Evolutionary conservation across 805 yeast species (phyloP).

Genomic region (Blastobotrys muscicola): DNA sequence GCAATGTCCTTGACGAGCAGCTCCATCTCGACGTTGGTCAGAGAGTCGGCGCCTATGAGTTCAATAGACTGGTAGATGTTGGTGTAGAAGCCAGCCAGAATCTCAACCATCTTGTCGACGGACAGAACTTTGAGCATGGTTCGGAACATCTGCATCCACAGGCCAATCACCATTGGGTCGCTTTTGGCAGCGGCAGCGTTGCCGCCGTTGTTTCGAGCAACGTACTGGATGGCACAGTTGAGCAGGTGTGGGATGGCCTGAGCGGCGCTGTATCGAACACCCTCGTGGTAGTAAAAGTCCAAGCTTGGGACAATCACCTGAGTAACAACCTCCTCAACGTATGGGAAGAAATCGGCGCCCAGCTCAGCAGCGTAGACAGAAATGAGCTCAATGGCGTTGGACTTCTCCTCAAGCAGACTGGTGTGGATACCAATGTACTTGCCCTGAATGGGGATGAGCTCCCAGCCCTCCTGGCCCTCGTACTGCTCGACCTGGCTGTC

Average conservation of each 20-base stretch:
- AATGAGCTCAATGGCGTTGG: slow-evolving; percentile 80
- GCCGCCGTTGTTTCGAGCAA: slow-evolving; percentile 45
- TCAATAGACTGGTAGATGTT: slow-evolving; percentile 59
- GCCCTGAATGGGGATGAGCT: slow-evolving; percentile 82
- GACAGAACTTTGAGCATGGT: slow-evolving; percentile 60
- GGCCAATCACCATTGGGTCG: slow-evolving; percentile 44
- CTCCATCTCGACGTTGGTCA: slow-evolving; percentile 42
- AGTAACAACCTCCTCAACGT: slow-evolving; percentile 64
- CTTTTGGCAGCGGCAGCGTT: slow-evolving; percentile 26
- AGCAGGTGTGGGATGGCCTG: slow-evolving; percentile 71
- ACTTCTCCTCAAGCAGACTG: slow-evolving; percentile 88
- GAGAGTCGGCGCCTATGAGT: slow-evolving; percentile 50
- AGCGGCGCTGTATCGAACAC: slow-evolving; percentile 88
- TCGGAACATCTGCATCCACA: slow-evolving; percentile 64
- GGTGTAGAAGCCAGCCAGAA: slow-evolving; percentile 67
- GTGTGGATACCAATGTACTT: slow-evolving; percentile 93
- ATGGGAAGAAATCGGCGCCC: slow-evolving; percentile 73
- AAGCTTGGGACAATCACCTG: slow-evolving; percentile 83
- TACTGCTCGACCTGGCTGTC: slow-evolving; percentile 79
- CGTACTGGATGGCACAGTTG: slow-evolving; percentile 45
- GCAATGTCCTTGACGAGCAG: slow-evolving; percentile 51
- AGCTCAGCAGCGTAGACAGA: slow-evolving; percentile 77
- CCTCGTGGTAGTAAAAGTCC: slow-evolving; percentile 87
- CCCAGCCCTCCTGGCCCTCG: slow-evolving; percentile 87
- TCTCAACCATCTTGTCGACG: slow-evolving; percentile 75